Base-by-base conservation (phyloP, 495 filamentous ascomycete genomes). In the Daldinia grandis region DNA sequence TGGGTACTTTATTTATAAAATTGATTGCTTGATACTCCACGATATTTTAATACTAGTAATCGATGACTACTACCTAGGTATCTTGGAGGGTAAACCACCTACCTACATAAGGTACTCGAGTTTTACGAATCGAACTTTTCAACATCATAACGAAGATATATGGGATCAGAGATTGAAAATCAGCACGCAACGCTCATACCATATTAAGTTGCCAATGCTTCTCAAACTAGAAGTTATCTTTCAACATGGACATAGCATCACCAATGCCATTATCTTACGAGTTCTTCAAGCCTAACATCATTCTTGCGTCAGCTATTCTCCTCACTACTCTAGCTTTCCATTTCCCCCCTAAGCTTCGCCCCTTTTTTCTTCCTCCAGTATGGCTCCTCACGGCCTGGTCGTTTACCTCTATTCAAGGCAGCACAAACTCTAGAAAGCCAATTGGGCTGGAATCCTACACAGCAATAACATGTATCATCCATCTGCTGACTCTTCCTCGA, bases 391-490 rank as follows among this genome's bases (percentile, higher is more conserved):
- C 40, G 8, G 30, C 24, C 28, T 59, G 33, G 62, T 58, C 62
- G 21, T 30, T 58, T 0, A 38, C 40, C 24, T 66, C 40, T 19
- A 15, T 58, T 19, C n/a, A 53, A 40, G 44, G 54, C 1, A 33
- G 40, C 37, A 19, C 9, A 10, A 17, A 42, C 4, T 66, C 53
- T 12, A 21, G 21, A 9, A 21, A 21, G 4, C 21, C 19, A 21
- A 40, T 58, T 9, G 44, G 33, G 15, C 62, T 64, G 4, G 53
- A 58, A 40, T 64, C 40, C 19, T 58, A 64, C 30, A 64, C 53
- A 9, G 62, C 40, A 14, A 58, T 64, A 58, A 57, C 51, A 38
- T 64, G 62, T 24, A 58, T 64, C 14, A 50, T 57, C 27, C 57
- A 57, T 27, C 50, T 64, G 51, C 31, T 64, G 6, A 47, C 38